These are phyloP conservation scores for Bullera alba DNA, from an alignment of 768 basidiomycete genomes.

Conservation along the genomic window DNA sequence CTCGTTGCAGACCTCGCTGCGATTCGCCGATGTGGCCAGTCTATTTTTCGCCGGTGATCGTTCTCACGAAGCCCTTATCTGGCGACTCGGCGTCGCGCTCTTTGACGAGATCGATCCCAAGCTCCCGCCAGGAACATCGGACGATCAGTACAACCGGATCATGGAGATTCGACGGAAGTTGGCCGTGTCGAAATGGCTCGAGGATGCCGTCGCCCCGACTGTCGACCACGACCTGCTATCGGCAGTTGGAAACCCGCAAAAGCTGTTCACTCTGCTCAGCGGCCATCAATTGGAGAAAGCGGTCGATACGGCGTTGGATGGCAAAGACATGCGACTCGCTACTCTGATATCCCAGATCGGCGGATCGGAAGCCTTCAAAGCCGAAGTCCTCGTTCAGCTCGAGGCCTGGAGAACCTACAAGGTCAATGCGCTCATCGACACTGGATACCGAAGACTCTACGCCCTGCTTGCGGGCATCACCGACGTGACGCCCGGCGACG, in stretches of 20 bases:
- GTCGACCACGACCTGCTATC: conserved; percentile 66
- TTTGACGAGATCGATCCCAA: conserved; percentile 76
- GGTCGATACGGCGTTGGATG: conserved; percentile 63
- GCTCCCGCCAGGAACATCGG: conserved; percentile 49
- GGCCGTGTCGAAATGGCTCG: conserved; percentile 77
- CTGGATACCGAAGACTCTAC: conserved; percentile 69
- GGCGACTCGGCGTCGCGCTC: conserved; percentile 78
- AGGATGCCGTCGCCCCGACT: conserved; percentile 59
- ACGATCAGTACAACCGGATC: conserved; percentile 55
- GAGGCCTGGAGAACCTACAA: conserved; percentile 74
- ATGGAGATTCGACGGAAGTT: conserved; percentile 63
- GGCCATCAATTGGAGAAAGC: conserved; percentile 85
- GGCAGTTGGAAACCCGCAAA: conserved; percentile 46
- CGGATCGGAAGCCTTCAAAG: conserved; percentile 66
- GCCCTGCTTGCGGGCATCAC: conserved; percentile 73
- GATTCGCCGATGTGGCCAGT: conserved; percentile 69
- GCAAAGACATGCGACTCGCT: conserved; percentile 74
- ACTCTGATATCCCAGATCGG: conserved; percentile 75
- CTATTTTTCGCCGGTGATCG: conserved; percentile 66
- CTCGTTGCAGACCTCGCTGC: conserved; percentile 57
- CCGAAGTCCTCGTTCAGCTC: conserved; percentile 67
- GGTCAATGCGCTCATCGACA: conserved; percentile 61
- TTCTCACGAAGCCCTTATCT: conserved; percentile 69
- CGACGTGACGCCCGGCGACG: conserved; percentile 53
- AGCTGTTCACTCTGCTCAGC: conserved; percentile 70